phyloP scores from a whole-genome alignment of 805 yeast genomes.

The Candida ficus region DNA sequence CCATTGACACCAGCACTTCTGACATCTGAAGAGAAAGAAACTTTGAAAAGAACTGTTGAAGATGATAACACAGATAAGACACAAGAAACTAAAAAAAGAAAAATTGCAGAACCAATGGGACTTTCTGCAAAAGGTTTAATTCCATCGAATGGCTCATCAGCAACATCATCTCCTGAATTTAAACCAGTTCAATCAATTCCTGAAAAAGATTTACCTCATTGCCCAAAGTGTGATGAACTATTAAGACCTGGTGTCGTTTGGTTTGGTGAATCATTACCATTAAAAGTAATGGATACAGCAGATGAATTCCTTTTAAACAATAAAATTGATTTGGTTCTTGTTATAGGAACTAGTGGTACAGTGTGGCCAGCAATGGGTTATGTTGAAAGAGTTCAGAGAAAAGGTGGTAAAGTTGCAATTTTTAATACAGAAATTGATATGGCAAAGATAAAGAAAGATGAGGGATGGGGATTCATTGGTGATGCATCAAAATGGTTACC shows the following conservation, averaged over 20 bases:
- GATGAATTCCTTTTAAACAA: constrained; percentile 58
- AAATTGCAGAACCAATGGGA: constrained; percentile 12
- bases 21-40: constrained; percentile 34
- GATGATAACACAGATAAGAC: constrained; percentile 6
- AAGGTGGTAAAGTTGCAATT: constrained; percentile 80
- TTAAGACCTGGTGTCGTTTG: constrained; percentile 89
- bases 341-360: constrained; percentile 79
- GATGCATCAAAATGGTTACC: constrained; percentile 76
- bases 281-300: constrained; percentile 54
- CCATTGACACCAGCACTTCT: constrained; percentile 56
- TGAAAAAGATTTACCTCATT: constrained; percentile 56
- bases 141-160: constrained; percentile 9
- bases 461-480: constrained; percentile 69
- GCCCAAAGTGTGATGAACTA: constrained; percentile 67
- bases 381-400: constrained; percentile 65
- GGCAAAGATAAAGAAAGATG: constrained; percentile 35
- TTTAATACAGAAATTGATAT: constrained; percentile 67
- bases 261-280: constrained; percentile 88
- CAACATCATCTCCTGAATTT: constrained; percentile 37
- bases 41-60: constrained; percentile 14
- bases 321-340: constrained; percentile 67
- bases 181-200: constrained; percentile 44
- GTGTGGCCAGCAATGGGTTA: constrained; percentile 94
- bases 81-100: constrained; percentile 12
- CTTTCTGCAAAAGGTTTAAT: constrained; percentile 3